Evolutionary conservation across 2,329 filamentous ascomycete genomes (phyloP), one percentile per base, ranked within the genome.

Genomic region (Colletotrichum higginsianum): DNA sequence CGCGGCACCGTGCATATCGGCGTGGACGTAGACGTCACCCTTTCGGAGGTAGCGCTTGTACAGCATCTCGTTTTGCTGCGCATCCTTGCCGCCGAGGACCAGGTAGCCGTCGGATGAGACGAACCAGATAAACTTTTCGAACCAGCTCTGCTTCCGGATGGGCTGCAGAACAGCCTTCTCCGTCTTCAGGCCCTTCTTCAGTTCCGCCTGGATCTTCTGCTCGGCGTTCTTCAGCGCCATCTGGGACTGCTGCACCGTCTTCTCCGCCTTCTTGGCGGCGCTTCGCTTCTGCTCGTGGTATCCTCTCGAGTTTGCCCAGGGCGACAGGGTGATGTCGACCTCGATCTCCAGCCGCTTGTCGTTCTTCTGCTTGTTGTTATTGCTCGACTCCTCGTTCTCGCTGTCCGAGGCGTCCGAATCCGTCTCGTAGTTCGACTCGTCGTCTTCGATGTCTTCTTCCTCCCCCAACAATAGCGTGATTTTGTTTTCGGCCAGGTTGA

Each of bases 51-150:
- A 92, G 30, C 90, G 90, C 73, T 92, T 91, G 83, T 98, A 99
- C n/a, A 99, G 85, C 50, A 95, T 92, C 80, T 99, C 96, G 77
- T 93, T 95, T 79, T 99, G 96, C 76, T 94, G 92, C 2, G 91
- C 89, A 83, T 99, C 96, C 73, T 94, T 94, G 18, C 95, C 96
- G 55, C 91, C 96, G 18, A 99, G 87, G 0, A 98, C 93, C 7
- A 99, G 87, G 79, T 98, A 98, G 5, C 96, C 95, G 78, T 99
- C 96, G 0, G 95, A 97, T 0, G 95, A 98, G 76, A 98, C 89
- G 83, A 99, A 99, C 88, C 94, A 98, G 38, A 91, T 86, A 77
- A 98, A 99, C 82, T 99, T 99, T 78, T 99, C 96, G 76, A 98
- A 99, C 96, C 96, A 99, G 77, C 95, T 89, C 75, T 92, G 92